Percentiles rank a stretch among this genome's conserved stretches.
phyloP scores from a whole-genome alignment of 495 filamentous ascomycete genomes.

The Lepidopterella palustris region DNA sequence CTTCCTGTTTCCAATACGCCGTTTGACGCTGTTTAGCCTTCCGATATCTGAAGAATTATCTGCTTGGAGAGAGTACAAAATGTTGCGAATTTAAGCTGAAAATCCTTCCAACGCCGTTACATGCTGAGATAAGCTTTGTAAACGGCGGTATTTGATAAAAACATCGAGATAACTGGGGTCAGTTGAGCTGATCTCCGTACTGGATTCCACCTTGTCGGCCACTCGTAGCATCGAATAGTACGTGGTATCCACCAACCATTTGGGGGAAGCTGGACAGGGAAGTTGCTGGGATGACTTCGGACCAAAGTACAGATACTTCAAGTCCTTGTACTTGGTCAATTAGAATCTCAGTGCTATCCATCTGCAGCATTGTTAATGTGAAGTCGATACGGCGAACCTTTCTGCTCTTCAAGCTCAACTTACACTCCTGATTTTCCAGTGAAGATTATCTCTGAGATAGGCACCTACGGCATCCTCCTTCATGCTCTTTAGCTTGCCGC shows the following conservation, averaged over 20 bases:
- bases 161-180: no score
- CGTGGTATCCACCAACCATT: conserved; percentile 5
- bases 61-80: no score
- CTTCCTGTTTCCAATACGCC: no score
- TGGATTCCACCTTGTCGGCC: conserved; percentile 11
- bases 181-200: not conserved
- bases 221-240: conserved; percentile 9
- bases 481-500: conserved; percentile 40
- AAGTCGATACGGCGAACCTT: no score
- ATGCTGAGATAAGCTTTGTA: not conserved
- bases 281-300: conserved; percentile 22
- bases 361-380: conserved; percentile 21
- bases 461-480: conserved; percentile 37
- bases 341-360: conserved; percentile 30
- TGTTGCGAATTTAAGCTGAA: no score
- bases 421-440: conserved; percentile 36
- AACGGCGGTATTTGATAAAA: no score
- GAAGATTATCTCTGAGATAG: conserved; percentile 43
- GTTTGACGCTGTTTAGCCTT: no score
- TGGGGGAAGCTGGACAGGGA: conserved; percentile 16
- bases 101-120: no score
- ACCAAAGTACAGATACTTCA: conserved; percentile 34
- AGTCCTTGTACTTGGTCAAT: conserved; percentile 32
- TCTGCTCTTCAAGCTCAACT: not conserved
- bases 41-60: no score